A percentile compares a stretch with the other conserved stretches of the same genome.
Evolutionary conservation across 208 protist genomes (phyloP).

Genomic region (Herpetomonas tarakana): DNA sequence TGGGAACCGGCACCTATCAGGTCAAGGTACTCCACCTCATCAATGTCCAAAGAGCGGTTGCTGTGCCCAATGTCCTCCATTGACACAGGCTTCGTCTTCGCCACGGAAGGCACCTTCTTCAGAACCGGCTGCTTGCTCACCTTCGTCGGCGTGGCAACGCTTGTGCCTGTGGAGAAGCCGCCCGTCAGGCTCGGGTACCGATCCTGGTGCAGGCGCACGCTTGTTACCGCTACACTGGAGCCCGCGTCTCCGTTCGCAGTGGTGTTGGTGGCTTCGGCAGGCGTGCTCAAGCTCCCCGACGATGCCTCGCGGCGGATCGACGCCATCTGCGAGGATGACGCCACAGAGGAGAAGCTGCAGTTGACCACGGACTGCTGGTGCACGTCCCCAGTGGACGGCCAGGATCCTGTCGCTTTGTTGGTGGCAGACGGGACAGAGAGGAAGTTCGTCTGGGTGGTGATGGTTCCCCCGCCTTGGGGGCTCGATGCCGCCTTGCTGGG

Average conservation of each 20-base stretch:
- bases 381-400: background rate
- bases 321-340: constrained; percentile 3
- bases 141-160: background rate
- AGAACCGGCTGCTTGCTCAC: background rate
- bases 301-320: constrained; percentile 5
- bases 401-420: no score
- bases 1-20: constrained; percentile 77
- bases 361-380: background rate
- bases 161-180: no score
- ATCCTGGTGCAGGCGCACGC: background rate
- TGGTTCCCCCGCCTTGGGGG: no score
- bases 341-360: background rate
- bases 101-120: no score
- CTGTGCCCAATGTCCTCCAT: constrained; percentile 61
- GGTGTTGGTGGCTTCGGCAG: background rate
- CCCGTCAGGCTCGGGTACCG: background rate
- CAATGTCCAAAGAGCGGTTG: constrained; percentile 72
- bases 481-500: no score
- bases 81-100: constrained; percentile 27
- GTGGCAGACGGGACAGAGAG: no score
- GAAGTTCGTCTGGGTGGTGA: no score
- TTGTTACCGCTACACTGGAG: background rate
- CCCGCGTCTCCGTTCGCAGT: background rate
- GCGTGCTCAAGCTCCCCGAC: no score
- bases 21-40: constrained; percentile 55